A percentile compares a stretch with the other conserved stretches of the same genome.
Evolutionary conservation across 805 yeast species (phyloP).

Genomic region (Yamadazyma akitaensis): DNA sequence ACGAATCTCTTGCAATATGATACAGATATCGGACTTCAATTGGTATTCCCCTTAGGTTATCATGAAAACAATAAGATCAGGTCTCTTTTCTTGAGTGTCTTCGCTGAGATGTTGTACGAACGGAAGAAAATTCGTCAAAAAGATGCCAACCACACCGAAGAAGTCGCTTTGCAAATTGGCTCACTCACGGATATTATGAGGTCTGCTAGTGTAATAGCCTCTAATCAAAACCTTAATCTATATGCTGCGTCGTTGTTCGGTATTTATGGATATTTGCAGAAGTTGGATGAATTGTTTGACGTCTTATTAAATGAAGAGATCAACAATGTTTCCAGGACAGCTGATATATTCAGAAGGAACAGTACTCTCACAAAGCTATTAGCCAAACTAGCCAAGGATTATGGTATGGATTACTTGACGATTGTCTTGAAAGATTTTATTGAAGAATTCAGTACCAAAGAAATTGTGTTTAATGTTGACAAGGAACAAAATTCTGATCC

Average conservation of each 20-base stretch:
- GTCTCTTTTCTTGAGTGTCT: slow-evolving; percentile 72
- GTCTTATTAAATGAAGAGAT: slow-evolving; percentile 63
- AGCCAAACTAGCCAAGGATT: slow-evolving; percentile 65
- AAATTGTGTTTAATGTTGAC: slow-evolving; percentile 64
- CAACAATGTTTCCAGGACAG: slow-evolving; percentile 52
- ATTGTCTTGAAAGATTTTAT: slow-evolving; percentile 55
- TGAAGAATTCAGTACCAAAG: slow-evolving; percentile 45
- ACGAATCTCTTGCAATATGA: slow-evolving; percentile 70
- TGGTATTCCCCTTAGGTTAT: slow-evolving; percentile 75
- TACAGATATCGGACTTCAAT: slow-evolving; percentile 71
- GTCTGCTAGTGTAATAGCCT: slow-evolving; percentile 58
- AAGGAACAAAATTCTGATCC: slow-evolving; percentile 30
- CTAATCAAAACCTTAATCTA: slow-evolving; percentile 66
- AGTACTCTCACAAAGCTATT: slow-evolving; percentile 77
- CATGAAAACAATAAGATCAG: slow-evolving; percentile 64
- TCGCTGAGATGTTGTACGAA: slow-evolving; percentile 57
- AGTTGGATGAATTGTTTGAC: slow-evolving; percentile 45
- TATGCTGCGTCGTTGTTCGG: slow-evolving; percentile 64
- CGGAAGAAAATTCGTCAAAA: slow-evolving; percentile 20
- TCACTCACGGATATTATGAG: slow-evolving; percentile 44
- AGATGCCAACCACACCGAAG: slow-evolving; percentile 19
- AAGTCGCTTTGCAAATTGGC: slow-evolving; percentile 24
- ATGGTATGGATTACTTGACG: slow-evolving; percentile 58
- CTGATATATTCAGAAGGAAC: slow-evolving; percentile 76
- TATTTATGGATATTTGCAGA: slow-evolving; percentile 41